Base-by-base conservation (phyloP, 2,329 filamentous ascomycete genomes). In the Fusarium sp. region DNA sequence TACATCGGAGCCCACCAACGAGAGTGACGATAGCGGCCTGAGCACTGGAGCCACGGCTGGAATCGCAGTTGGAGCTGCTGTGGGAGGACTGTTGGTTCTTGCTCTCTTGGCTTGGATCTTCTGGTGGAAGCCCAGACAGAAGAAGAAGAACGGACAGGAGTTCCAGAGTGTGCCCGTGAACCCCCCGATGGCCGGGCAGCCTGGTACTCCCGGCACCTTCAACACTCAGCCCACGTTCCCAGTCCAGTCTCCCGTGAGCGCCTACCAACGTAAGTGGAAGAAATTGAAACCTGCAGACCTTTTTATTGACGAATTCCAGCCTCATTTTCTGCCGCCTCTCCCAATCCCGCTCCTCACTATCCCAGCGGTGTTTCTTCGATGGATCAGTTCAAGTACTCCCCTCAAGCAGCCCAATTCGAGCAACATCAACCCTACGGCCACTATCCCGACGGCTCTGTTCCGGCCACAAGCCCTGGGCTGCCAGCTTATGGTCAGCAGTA, bases 71-170 rank as follows among this genome's bases (percentile, higher is more conserved):
- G 75, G 68, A 9, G 75, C 75, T 14, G 50, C 66, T 2, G 61
- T 70, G 2, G 66, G 63, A 8, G 76, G 69, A 10, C 15, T 78
- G 14, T 20, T 73, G n/a, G 25, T 70, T 1, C 14, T 78, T 22
- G 50, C 30, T 7, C 52, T 77, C 14, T 17, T 77, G 60, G 27
- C 65, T 25, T 78, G 76, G 76, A 54, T 68, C 54, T 75, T 76
- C 32, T 78, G 76, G 70, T 77, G 74, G 74, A 71, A 63, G 56
- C 73, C 76, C 11, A 63, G 74, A 27, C 70, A 76, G 59, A 73
- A 69, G 66, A 77, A 65, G 63, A 70, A 73, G 56, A 11, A 58
- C 20, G 64, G 60, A 30, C 40, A 63, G 32, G 59, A 62, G 58
- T 68, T 65, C 63, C 58, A 58, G 66, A 63, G 63, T 25, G 70